phyloP scores from a whole-genome alignment of 176 grass and related monocot species.

The Triticum turgidum region DNA sequence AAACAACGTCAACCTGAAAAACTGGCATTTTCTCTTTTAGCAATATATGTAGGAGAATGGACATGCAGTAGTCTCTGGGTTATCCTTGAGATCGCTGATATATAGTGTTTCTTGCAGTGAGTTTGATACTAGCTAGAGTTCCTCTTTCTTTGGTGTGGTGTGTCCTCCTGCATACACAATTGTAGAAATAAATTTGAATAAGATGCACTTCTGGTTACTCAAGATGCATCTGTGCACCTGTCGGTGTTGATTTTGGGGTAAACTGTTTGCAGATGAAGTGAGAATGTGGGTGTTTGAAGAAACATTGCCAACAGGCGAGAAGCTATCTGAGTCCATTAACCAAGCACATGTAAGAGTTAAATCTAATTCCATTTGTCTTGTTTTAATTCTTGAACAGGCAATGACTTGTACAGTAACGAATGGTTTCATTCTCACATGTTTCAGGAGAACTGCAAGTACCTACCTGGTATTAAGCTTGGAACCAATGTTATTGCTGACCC shows the following conservation, averaged over 20 bases:
- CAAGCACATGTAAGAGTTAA: slow-evolving; percentile 53
- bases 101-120: background rate
- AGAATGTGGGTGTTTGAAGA: slow-evolving; percentile 98
- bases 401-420: background rate
- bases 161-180: background rate
- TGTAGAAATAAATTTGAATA: background rate
- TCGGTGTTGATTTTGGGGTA: background rate
- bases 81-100: background rate
- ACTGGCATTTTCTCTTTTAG: background rate
- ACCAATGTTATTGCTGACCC: slow-evolving; percentile 80
- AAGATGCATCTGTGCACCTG: background rate
- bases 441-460: slow-evolving; percentile 95
- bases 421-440: slow-evolving; percentile 10
- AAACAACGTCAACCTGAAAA: background rate
- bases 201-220: background rate
- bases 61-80: background rate
- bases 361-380: slow-evolving; percentile 2
- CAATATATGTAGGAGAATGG: background rate
- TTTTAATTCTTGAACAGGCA: background rate
- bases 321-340: slow-evolving; percentile 84
- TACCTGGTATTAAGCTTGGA: slow-evolving; percentile 90
- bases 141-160: background rate
- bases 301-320: slow-evolving; percentile 63
- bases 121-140: background rate
- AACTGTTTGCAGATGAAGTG: slow-evolving; percentile 64